Base-by-base conservation (phyloP, 1,284 basidiomycete genomes). In the Cryptococcus sp. region DNA sequence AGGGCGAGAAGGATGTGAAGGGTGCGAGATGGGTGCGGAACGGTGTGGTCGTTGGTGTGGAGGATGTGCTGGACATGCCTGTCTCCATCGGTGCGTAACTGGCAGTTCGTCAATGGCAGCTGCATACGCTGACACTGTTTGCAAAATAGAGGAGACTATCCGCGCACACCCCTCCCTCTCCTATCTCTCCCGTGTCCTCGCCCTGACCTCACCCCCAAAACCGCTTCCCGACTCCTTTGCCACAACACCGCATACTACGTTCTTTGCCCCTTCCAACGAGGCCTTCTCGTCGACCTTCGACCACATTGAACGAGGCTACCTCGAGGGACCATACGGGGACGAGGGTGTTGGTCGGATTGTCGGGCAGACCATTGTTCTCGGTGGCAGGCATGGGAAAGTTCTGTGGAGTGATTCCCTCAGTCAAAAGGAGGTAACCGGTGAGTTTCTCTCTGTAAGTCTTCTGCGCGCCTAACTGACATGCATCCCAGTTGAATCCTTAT, bases 201-300 rank as follows among this genome's bases (percentile, higher is more conserved):
- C 83, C 0, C 71, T 87, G 43, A 83, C 84, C 8, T 87, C 86
- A 69, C 84, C 89, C 58, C 77, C 82, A 59, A 82, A 80, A 56
- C 83, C 89, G 53, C 74, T 87, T 54, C 87, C 84, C 4, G 56
- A 60, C 1, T 66, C 61, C 60, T 71, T 68, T 60, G 76, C 46
- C 52, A 74, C 46, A 50, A 68, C 83, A 0, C 79, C 89, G 0
- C 86, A 88, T 67, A 78, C 96, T 36, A 97, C 95, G 0, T 67
- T 98, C 38, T 99, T 99, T 74, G 82, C 96, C 2, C 95, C 96
- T 0, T 81, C 87, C 15, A 84, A 96, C 68, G 78, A 82, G 23
- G 94, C 96, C 11, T 97, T 81, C 86, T 84, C 79, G 82, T 46
- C 76, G 68, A 39, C 77, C 87, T 57, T 82, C 84, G 67, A 77